Base-by-base conservation (phyloP, 208 protist species). In the Strigomonas culicis region DNA sequence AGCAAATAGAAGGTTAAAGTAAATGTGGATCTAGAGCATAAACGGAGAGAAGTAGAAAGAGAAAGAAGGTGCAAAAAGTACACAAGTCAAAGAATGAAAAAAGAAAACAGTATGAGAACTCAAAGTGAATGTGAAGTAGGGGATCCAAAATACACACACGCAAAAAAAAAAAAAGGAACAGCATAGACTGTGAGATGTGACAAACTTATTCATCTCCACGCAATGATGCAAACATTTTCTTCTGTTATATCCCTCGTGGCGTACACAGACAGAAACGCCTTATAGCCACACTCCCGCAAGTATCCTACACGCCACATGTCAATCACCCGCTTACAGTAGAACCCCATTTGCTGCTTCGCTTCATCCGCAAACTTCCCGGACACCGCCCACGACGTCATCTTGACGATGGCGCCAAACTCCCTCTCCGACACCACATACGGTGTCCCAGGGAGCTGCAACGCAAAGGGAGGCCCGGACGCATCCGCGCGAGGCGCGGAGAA, bases 351-450 rank as follows among this genome's bases (percentile, higher is more conserved):
- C 0, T 67, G 74, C 30, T 68, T 56, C 27, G 61, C 71, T 25
- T 77, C 76, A 53, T 79, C 66, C 10, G 88, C 79, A 50, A 75
- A 46, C n/a, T 24, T 31, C 4, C 84, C 86, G 41, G 70, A 86
- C 10, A 93, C 86, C 1, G 82, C 80, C 84, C 83, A 93, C 3
- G 86, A 93, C 10, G 86, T 81, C 86, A 93, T 90, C 28, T 74
- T 80, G 1, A 72, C 59, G 22, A 93, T 63, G 10, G 83, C 78
- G 0, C 80, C 77, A 64, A 93, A 90, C 70, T 90, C 80, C 32
- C 31, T 30, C 19, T 22, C 41, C 4, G 79, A 72, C 49, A 87
- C 39, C 2, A 55, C 66, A 27, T 74, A 66, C 10, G 63, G 25
- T 11, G 75, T 82, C 19, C 72, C 76, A 2, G 83, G 81, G 32